Conservation (phyloP, 768 basidiomycete genomes). For the Mycena leptocephala region DNA sequence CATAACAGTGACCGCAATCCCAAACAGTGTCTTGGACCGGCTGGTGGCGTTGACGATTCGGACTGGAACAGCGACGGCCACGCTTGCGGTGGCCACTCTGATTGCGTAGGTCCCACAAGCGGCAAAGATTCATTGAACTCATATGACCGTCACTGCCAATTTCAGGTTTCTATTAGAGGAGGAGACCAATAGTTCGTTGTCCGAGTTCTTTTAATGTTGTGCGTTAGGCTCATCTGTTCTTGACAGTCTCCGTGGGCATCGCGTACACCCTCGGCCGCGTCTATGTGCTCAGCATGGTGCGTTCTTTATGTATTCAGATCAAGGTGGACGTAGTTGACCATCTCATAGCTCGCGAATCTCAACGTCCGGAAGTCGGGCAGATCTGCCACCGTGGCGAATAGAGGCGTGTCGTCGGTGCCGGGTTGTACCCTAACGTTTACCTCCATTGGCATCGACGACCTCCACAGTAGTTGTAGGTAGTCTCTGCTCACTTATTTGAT, state of each 20-base stretch:
- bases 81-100: constrained; percentile 9
- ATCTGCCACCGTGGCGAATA: background rate
- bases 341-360: too few species aligned
- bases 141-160: constrained; percentile 4
- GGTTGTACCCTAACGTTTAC: constrained; percentile 8
- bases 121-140: constrained; percentile 1
- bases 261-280: constrained; percentile 10
- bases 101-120: constrained; percentile 12
- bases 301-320: background rate
- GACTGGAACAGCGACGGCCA: constrained; percentile 17
- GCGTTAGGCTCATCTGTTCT: background rate
- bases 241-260: background rate
- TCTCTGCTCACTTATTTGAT: background rate
- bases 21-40: background rate
- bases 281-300: constrained; percentile 25
- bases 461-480: background rate
- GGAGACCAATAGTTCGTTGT: background rate
- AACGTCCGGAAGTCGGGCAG: constrained; percentile 17
- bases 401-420: background rate
- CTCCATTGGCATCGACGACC: background rate
- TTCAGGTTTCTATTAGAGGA: constrained; percentile 12
- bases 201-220: constrained; percentile 8
- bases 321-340: background rate
- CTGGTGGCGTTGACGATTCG: background rate
- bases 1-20: constrained; percentile 6